Evolutionary conservation across 2,329 filamentous ascomycete genomes (phyloP).

Genomic region (Albophoma yamanashiensis): DNA sequence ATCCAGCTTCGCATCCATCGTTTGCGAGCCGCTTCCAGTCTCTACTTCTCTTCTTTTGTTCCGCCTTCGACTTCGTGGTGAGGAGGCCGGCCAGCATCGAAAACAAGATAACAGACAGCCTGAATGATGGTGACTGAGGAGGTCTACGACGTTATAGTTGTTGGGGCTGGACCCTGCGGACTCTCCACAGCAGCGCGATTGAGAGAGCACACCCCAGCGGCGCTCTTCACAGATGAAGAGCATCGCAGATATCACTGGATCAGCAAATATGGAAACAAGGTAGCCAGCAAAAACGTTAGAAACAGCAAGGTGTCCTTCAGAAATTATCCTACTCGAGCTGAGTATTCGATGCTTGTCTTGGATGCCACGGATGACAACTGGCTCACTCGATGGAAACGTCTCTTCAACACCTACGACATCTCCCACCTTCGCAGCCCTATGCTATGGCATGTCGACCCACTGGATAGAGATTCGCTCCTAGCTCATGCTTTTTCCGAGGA

Average conservation of each 20-base stretch:
- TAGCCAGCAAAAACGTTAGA: conserved; percentile 41
- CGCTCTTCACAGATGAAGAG: conserved; percentile 75
- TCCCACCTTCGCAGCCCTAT: conserved; percentile 65
- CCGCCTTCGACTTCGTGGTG: background rate
- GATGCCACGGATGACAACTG: conserved; percentile 54
- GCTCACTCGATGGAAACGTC: conserved; percentile 60
- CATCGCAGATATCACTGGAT: conserved; percentile 76
- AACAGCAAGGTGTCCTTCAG: conserved; percentile 17
- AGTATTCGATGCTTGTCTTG: conserved; percentile 48
- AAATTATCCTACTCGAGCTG: conserved; percentile 5
- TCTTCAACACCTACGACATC: conserved; percentile 61
- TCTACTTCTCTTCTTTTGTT: background rate
- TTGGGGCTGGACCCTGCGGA: conserved; percentile 66
- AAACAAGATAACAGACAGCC: background rate
- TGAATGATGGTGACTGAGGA: conserved; percentile 11
- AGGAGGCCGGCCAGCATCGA: background rate
- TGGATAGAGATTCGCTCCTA: conserved; percentile 62
- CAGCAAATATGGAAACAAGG: conserved; percentile 49
- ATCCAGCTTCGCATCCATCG: background rate
- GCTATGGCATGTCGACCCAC: conserved; percentile 73
- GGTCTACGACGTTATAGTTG: conserved; percentile 56
- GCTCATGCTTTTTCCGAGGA: conserved; percentile 54
- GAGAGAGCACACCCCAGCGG: conserved; percentile 61
- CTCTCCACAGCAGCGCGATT: conserved; percentile 64
- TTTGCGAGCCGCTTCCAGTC: no score